Percentiles rank a stretch among this genome's conserved stretches.
phyloP scores from a whole-genome alignment of 2,329 filamentous ascomycete genomes.

The Alternaria sp. region DNA sequence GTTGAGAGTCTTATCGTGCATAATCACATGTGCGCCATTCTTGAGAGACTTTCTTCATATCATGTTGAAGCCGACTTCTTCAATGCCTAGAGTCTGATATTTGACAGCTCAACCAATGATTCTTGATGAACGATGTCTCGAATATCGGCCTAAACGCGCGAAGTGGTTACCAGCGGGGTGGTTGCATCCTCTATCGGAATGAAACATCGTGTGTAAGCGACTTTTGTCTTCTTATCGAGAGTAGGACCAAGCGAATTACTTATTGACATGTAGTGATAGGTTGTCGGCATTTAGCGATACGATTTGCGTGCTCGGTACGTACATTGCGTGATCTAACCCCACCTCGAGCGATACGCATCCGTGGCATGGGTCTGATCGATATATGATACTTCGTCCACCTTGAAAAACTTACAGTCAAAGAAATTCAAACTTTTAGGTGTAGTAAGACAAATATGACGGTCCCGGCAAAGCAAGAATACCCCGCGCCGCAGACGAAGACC shows the following conservation, averaged over 20 bases:
- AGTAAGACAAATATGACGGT: no score
- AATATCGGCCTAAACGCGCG: background rate
- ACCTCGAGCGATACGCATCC: background rate
- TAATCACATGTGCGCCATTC: background rate
- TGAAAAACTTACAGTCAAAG: no score
- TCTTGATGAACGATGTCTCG: background rate
- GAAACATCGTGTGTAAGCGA: background rate
- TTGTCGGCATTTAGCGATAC: background rate
- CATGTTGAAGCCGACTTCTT: background rate
- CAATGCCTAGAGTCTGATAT: background rate
- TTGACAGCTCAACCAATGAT: no score
- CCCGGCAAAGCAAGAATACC: background rate
- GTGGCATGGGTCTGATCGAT: background rate
- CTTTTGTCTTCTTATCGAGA: background rate
- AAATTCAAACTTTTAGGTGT: no score
- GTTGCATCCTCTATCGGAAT: background rate
- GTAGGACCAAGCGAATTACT: background rate
- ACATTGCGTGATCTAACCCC: slow-evolving; percentile 1
- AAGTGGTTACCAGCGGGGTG: background rate
- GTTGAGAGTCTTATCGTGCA: background rate
- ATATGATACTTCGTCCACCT: background rate
- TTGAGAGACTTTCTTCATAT: background rate
- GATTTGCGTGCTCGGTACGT: background rate
- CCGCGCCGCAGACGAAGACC: slow-evolving; percentile 22
- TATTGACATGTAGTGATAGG: background rate